A percentile compares a stretch with the other conserved stretches of the same genome.
phyloP scores from a whole-genome alignment of 2,329 filamentous ascomycete genomes.

The Trichoderma guizhouense region DNA sequence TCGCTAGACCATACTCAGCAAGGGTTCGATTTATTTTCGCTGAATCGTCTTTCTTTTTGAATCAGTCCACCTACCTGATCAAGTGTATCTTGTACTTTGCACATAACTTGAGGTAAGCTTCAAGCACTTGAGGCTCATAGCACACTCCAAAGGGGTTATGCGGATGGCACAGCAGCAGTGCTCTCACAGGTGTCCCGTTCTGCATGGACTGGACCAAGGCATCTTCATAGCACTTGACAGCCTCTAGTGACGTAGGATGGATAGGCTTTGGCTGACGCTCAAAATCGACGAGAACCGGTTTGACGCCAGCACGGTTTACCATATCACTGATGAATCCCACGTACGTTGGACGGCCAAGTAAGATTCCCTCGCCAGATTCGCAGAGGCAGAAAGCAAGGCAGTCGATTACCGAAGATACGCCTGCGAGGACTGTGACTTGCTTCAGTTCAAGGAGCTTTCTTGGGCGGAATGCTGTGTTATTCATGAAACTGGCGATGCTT shows the following conservation, averaged over 20 bases:
- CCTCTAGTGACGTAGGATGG: not conserved
- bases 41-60: not conserved
- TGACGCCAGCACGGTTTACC: not conserved
- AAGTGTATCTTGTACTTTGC: not conserved
- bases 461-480: not conserved
- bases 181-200: not conserved
- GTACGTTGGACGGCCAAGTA: not conserved
- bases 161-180: not conserved
- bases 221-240: not conserved
- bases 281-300: not conserved
- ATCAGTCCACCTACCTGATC: not conserved
- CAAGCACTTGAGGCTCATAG: not conserved
- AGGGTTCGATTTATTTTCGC: not conserved
- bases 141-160: not conserved
- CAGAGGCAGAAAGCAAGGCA: not conserved
- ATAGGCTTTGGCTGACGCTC: not conserved
- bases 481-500: not conserved
- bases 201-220: not conserved
- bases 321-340: not conserved
- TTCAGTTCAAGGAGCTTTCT: not conserved
- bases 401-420: not conserved
- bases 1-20: not conserved
- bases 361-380: not conserved
- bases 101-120: not conserved
- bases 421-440: not conserved